Percentiles rank a stretch among this genome's conserved stretches.
These are phyloP conservation scores for Pseudogymnoascus sp. DNA, from an alignment of 2,329 filamentous ascomycete species.

Conservation along the genomic window DNA sequence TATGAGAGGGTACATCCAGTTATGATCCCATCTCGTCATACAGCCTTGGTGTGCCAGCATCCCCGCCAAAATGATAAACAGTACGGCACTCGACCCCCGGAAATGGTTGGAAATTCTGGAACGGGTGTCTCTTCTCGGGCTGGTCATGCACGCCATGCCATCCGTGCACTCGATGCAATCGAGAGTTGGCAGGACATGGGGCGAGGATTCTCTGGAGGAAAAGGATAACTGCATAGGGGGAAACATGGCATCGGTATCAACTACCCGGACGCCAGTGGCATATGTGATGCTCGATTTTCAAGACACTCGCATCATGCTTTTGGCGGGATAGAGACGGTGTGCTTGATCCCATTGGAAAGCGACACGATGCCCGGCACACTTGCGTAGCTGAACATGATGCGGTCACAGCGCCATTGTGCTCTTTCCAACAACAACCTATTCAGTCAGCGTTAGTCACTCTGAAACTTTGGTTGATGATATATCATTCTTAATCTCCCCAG, in stretches of 20 bases:
- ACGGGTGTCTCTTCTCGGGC: neutral
- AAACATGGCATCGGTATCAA: constrained; percentile 3
- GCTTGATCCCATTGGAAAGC: neutral
- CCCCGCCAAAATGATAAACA: neutral
- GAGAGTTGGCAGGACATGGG: neutral
- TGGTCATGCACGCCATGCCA: neutral
- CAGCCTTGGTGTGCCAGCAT: neutral
- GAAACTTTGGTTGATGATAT: constrained; percentile 5
- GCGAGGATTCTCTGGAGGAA: neutral
- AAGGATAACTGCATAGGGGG: neutral
- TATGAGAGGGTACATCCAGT: neutral
- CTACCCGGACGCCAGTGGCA: neutral
- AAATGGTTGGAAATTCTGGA: neutral
- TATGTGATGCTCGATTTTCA: neutral
- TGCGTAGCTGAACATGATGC: neutral
- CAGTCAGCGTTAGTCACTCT: neutral
- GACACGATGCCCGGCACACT: neutral
- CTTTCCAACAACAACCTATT: constrained; percentile 2
- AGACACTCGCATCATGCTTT: neutral
- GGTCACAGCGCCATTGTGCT: constrained; percentile 5
- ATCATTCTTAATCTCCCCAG: constrained; percentile 3
- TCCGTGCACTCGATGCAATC: neutral
- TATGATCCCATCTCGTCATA: neutral
- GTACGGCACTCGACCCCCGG: neutral
- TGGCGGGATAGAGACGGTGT: neutral